Percentiles rank a stretch among this genome's conserved stretches.
Evolutionary conservation across 768 basidiomycete genomes (phyloP).

Genomic region (Cubamyces lactineus): DNA sequence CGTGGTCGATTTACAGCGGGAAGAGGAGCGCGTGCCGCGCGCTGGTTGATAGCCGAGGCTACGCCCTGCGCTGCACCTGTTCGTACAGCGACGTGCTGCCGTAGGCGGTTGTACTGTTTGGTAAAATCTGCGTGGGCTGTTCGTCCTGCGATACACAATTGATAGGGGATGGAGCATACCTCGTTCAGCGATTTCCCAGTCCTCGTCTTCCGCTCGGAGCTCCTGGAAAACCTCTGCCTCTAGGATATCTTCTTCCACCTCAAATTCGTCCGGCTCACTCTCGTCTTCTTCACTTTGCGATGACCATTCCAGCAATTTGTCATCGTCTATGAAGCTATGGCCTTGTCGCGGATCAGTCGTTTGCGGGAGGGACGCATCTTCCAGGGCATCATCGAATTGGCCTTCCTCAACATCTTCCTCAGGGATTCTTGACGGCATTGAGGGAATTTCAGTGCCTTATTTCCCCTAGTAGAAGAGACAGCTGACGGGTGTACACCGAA

Average conservation of each 20-base stretch:
- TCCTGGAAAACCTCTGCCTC: constrained; percentile 45
- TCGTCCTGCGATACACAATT: constrained; percentile 5
- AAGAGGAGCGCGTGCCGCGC: constrained; percentile 57
- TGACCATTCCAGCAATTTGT: constrained; percentile 31
- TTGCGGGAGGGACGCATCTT: constrained; percentile 29
- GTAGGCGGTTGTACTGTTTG: constrained; percentile 94
- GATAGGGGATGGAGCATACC: constrained; percentile 47
- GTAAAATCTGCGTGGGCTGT: constrained; percentile 78
- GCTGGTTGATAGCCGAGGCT: constrained; percentile 53
- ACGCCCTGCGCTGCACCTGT: constrained; percentile 68
- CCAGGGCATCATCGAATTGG: constrained; percentile 66
- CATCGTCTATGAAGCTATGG: constrained; percentile 40
- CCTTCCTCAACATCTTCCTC: constrained; percentile 44
- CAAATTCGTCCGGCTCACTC: constrained; percentile 43
- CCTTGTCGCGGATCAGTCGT: constrained; percentile 32
- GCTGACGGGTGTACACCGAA: not conserved
- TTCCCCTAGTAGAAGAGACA: not conserved
- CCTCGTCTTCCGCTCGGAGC: constrained; percentile 77
- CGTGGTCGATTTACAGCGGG: constrained; percentile 76
- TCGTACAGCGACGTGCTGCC: constrained; percentile 87
- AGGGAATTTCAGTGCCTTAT: not conserved
- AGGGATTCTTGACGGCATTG: not conserved
- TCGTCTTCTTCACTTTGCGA: constrained; percentile 39
- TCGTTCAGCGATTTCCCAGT: constrained; percentile 86
- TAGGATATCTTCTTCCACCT: constrained; percentile 45